These are phyloP conservation scores for Aspergillus piperis DNA, from an alignment of 2,329 filamentous ascomycete species.

Conservation along the genomic window DNA sequence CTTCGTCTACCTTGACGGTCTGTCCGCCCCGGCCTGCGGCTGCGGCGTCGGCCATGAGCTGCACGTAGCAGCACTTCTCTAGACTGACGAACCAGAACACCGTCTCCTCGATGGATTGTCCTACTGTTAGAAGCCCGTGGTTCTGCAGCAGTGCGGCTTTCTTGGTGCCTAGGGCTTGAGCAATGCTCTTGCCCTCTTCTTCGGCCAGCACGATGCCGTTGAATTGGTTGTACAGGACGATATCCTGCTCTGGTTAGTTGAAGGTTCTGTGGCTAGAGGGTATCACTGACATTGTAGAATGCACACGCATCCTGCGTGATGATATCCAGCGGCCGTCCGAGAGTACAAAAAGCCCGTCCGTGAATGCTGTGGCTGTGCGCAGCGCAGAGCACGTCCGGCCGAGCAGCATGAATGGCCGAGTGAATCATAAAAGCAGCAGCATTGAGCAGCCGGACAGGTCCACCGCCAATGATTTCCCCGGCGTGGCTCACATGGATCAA, in stretches of 20 bases:
- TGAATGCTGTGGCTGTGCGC: constrained; percentile 59
- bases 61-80: constrained; percentile 57
- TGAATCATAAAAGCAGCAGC: constrained; percentile 56
- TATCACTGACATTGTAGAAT: constrained; percentile 42
- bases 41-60: constrained; percentile 56
- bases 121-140: constrained; percentile 55
- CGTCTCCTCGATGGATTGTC: constrained; percentile 52
- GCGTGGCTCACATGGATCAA: constrained; percentile 66
- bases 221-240: constrained; percentile 55
- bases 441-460: constrained; percentile 50
- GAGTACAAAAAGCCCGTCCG: constrained; percentile 47
- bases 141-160: constrained; percentile 58
- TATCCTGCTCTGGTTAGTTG: constrained; percentile 40
- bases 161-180: constrained; percentile 48
- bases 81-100: constrained; percentile 57
- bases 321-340: constrained; percentile 47
- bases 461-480: constrained; percentile 65
- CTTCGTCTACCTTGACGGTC: constrained; percentile 67
- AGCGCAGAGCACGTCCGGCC: constrained; percentile 57
- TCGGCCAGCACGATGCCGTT: constrained; percentile 56
- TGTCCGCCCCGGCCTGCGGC: constrained; percentile 59
- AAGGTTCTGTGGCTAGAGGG: too few species aligned
- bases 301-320: constrained; percentile 49
- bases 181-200: constrained; percentile 57
- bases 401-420: constrained; percentile 55